Evolutionary conservation across 2,329 filamentous ascomycete genomes (phyloP), one percentile per base, ranked within the genome.

Genomic region (Aspergillus terreus): DNA sequence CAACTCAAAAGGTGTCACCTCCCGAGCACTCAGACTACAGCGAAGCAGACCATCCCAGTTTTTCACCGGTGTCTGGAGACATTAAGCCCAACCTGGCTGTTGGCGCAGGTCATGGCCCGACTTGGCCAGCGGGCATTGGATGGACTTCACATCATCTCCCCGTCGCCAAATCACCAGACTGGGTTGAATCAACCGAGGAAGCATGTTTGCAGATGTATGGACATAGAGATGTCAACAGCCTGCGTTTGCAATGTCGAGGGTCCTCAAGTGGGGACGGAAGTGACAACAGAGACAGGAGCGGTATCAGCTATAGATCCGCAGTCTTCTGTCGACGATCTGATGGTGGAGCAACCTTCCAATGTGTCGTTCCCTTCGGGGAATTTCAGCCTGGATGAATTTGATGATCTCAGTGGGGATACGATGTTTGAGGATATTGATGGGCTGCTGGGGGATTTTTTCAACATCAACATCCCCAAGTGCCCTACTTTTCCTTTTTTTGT

Each of bases 71-170:
- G 49, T 6, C 50, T 60, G 0, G 27, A 55, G 33, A 27, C 45
- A n/a, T 43, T 57, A 15, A 14, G 44, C 7, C 35, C 44, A 11
- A 55, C 40, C 25, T 60, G 58, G 58, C 58, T 56, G 58, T 49
- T 47, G 19, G 54, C 58, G 4, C 41, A 47, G 33, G 45, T 57
- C 7, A 58, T 58, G 56, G 44, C 50, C 15, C 50, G 54, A 14
- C 45, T 59, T 23, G 51, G 49, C 17, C 33, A 48, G 19, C 51
- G 51, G 15, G 50, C 52, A 41, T 43, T 58, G 40, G 49, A 46
- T 27, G 52, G 36, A 19, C 51, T 58, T 38, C 46, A 55, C 14
- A 48, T 46, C 41, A 42, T 38, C 14, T 6, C 17, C 43, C 40
- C 43, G 45, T 32, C 17, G 46, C 40, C 23, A 46, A 36, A 36